Conservation (phyloP, 352 stramenopile species). For the Pythium chondricola region DNA sequence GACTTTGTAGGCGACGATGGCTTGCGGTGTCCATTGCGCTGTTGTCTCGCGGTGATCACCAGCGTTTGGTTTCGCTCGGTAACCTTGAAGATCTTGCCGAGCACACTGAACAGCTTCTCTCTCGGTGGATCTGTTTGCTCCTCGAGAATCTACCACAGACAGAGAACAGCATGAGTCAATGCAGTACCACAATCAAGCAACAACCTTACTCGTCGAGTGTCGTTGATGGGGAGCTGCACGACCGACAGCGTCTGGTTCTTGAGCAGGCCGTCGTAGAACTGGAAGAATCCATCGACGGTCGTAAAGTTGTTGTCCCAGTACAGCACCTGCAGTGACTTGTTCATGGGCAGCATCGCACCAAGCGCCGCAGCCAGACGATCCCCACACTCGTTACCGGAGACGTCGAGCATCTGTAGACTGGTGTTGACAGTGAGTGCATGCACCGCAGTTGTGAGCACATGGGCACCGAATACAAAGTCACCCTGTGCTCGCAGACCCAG, state of each 20-base stretch:
- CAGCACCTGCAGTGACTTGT: slow-evolving; percentile 50
- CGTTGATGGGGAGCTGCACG: slow-evolving; percentile 74
- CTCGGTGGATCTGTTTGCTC: slow-evolving; percentile 57
- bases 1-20: too few species aligned
- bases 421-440: slow-evolving; percentile 34
- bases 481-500: slow-evolving; percentile 48
- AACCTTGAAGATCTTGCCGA: slow-evolving; percentile 69
- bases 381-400: slow-evolving; percentile 69
- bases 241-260: slow-evolving; percentile 58
- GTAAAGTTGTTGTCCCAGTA: slow-evolving; percentile 79
- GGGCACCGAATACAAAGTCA: slow-evolving; percentile 43
- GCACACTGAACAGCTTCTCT: slow-evolving; percentile 63
- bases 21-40: not conserved
- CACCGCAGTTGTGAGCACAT: slow-evolving; percentile 39
- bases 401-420: slow-evolving; percentile 56
- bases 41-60: slow-evolving; percentile 2
- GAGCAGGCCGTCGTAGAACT: slow-evolving; percentile 54
- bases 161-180: not conserved
- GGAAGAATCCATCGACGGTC: slow-evolving; percentile 57
- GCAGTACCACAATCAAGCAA: not conserved
- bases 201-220: slow-evolving; percentile 54
- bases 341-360: slow-evolving; percentile 38
- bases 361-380: slow-evolving; percentile 47
- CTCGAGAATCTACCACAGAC: slow-evolving; percentile 48
- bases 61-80: slow-evolving; percentile 57